Percentiles rank a stretch among this genome's conserved stretches.
Evolutionary conservation across 1,139 yeast genomes (phyloP).

Genomic region (Saccharomyces hybrid): DNA sequence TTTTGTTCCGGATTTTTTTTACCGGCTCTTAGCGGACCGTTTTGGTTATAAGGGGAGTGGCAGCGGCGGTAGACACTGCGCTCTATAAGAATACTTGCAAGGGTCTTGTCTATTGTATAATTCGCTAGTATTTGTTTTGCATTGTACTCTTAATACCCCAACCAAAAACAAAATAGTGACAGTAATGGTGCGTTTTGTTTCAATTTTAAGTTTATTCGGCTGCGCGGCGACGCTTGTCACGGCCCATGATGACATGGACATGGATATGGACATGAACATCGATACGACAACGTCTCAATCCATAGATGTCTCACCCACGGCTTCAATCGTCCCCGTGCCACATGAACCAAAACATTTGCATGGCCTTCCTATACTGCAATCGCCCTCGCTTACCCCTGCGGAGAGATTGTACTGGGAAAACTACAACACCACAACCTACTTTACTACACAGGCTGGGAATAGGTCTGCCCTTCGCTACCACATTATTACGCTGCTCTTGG

Average conservation of each 20-base stretch:
- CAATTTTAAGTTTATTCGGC: not conserved
- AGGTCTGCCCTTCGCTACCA: slow-evolving; percentile 54
- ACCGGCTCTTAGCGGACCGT: not conserved
- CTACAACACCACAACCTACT: slow-evolving; percentile 74
- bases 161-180: not conserved
- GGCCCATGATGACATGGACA: slow-evolving; percentile 1
- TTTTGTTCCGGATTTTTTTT: not conserved
- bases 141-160: not conserved
- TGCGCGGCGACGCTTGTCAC: not conserved
- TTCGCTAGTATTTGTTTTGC: not conserved
- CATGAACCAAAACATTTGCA: slow-evolving; percentile 53
- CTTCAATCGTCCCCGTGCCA: slow-evolving; percentile 29
- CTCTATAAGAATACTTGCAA: not conserved
- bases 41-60: not conserved
- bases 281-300: slow-evolving; percentile 9
- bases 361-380: slow-evolving; percentile 66
- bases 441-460: slow-evolving; percentile 43
- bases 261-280: slow-evolving; percentile 11
- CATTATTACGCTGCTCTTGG: slow-evolving; percentile 37
- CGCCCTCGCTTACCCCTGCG: slow-evolving; percentile 55
- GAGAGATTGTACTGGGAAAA: slow-evolving; percentile 72
- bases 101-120: not conserved
- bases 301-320: not conserved
- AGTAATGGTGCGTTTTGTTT: not conserved
- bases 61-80: not conserved